Conservation (phyloP, 495 filamentous ascomycete species). For the Glutinoglossum americanum region DNA sequence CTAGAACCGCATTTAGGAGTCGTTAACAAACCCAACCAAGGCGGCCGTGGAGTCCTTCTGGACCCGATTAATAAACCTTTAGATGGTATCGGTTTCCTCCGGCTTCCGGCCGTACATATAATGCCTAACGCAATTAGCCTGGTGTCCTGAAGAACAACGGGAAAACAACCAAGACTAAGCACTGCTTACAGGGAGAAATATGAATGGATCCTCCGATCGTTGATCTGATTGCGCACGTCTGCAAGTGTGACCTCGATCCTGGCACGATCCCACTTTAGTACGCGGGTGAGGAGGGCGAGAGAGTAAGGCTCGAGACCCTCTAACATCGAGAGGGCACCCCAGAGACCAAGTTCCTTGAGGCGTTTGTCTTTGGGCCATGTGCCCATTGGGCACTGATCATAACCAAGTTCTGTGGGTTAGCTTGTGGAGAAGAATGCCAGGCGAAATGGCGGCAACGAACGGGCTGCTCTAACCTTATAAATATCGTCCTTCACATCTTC, state of each 20-base stretch:
- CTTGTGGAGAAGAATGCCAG: neutral
- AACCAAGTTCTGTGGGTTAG: neutral
- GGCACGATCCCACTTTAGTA: conserved; percentile 14
- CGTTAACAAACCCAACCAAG: too few species aligned
- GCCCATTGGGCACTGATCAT: neutral
- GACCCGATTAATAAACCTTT: too few species aligned
- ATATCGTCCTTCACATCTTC: conserved; percentile 23
- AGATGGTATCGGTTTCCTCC: too few species aligned
- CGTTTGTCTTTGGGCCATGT: conserved; percentile 5
- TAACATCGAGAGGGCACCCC: conserved; percentile 19
- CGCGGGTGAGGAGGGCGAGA: conserved; percentile 8
- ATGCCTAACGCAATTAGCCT: too few species aligned
- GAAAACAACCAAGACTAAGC: too few species aligned
- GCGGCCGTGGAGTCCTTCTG: too few species aligned
- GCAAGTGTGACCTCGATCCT: conserved; percentile 16
- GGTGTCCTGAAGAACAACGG: too few species aligned
- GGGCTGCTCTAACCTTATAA: conserved; percentile 1
- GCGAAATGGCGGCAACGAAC: neutral
- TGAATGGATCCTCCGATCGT: neutral
- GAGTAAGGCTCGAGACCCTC: conserved; percentile 9
- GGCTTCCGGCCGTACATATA: too few species aligned
- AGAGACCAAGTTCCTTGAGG: conserved; percentile 4
- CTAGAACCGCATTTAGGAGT: too few species aligned
- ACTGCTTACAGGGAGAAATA: neutral
- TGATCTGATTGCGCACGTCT: conserved; percentile 29